phyloP scores from a whole-genome alignment of 768 basidiomycete species.

The Mycena belliarum region DNA sequence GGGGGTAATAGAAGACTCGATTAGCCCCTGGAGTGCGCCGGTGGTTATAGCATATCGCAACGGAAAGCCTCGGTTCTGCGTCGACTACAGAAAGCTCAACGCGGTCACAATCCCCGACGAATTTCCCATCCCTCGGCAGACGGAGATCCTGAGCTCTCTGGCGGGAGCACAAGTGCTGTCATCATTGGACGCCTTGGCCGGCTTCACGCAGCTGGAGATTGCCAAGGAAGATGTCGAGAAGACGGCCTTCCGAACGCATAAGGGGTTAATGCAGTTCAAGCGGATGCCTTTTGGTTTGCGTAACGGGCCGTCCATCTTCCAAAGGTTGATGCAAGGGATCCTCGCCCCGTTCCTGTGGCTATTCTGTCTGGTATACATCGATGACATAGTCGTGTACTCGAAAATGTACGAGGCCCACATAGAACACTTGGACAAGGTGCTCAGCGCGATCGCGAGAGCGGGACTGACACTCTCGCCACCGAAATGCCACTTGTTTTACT shows the following conservation, averaged over 20 bases:
- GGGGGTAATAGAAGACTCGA: background rate
- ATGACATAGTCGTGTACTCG: background rate
- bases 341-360: background rate
- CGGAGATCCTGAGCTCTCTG: background rate
- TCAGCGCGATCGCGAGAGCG: slow-evolving; percentile 19
- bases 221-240: background rate
- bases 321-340: background rate
- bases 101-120: background rate
- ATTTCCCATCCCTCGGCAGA: background rate
- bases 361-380: background rate
- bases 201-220: background rate
- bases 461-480: background rate
- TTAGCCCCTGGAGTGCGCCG: background rate
- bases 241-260: background rate
- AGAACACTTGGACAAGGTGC: slow-evolving; percentile 2
- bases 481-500: slow-evolving; percentile 12
- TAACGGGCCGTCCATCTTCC: background rate
- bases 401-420: background rate
- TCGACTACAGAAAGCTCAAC: background rate
- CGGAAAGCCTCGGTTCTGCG: background rate
- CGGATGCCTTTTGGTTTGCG: background rate
- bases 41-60: background rate
- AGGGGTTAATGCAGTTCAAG: background rate
- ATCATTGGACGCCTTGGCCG: background rate
- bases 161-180: background rate